Conservation (phyloP, 2,329 filamentous ascomycete species). For the Pleoardoris graminearum region DNA sequence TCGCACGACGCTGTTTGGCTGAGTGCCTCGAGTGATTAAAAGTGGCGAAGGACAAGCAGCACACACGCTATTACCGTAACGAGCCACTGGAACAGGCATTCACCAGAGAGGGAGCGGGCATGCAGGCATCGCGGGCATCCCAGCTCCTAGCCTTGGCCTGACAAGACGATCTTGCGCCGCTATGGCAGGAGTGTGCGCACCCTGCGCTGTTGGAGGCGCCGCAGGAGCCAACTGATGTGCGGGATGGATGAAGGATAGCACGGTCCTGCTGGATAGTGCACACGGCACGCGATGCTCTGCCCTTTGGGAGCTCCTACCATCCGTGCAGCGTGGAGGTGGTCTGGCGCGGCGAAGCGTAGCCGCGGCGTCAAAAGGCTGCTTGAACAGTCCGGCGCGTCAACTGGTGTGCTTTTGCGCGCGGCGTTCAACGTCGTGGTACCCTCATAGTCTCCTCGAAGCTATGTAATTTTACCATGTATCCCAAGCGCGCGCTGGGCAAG, state of each 20-base stretch:
- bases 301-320: constrained; percentile 17
- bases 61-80: constrained; percentile 37
- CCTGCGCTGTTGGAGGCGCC: constrained; percentile 36
- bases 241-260: constrained; percentile 38
- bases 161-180: constrained; percentile 38
- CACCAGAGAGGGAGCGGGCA: constrained; percentile 32
- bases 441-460: background rate
- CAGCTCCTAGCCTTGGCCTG: constrained; percentile 26
- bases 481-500: constrained; percentile 16
- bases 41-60: constrained; percentile 39
- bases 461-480: constrained; percentile 3
- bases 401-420: constrained; percentile 7
- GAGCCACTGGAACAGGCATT: constrained; percentile 32
- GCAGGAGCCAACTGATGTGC: constrained; percentile 46
- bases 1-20: constrained; percentile 39
- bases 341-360: constrained; percentile 5
- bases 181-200: constrained; percentile 35
- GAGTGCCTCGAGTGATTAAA: constrained; percentile 42
- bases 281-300: constrained; percentile 11
- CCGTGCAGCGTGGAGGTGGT: constrained; percentile 11
- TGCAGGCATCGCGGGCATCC: constrained; percentile 12
- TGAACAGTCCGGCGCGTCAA: constrained; percentile 13
- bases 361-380: constrained; percentile 25
- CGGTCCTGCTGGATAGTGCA: constrained; percentile 2
- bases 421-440: background rate